Base-by-base conservation (phyloP, 2,329 filamentous ascomycete species). In the Knufia fluminis region DNA sequence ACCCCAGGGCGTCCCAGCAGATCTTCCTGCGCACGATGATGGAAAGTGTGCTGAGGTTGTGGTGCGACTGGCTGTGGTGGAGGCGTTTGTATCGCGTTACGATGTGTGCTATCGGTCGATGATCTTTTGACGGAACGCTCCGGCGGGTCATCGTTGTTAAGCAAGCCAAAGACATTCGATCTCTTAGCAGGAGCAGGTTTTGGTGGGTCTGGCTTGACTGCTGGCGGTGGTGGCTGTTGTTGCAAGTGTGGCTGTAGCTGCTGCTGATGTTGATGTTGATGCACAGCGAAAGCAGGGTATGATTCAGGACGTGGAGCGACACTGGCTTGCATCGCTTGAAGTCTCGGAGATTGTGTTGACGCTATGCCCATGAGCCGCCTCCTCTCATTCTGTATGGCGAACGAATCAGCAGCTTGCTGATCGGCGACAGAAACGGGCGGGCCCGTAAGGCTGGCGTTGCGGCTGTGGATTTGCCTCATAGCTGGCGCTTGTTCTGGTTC, bases 101-200 rank as follows among this genome's bases (percentile, higher is more conserved):
- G 44, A 19, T 46, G 35, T 54, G 51, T 20, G 54, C 52, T 43
- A 54, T 54, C 24, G 49, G 48, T 51, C 60, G 54, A 54, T 22
- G 49, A 26, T 46, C 56, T 49, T 35, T 52, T 57, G 1, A 46
- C 42, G 14, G 66, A 64, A 26, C 67, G 71, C 50, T 66, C 67
- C 28, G 69, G 71, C 33, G 70, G 66, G 0, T 70, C 66, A 49
- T 73, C 71, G 44, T 71, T 69, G 52, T 74, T 74, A 28, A 74
- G 59, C 35, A 74, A 68, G 51, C 63, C 70, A 64, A 72, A 70
- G 40, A 74, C 72, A 54, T 73, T 74, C 1, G 70, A 74, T 33
- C 70, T 66, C 56, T 74, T 74, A 1, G 67, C 68, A 20, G 70
- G 69, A 3, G 69, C 65, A 42, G 57, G 54, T 35, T 58, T 58